Evolutionary conservation across 768 basidiomycete species (phyloP).

Genomic region (Phanerodontia chrysosporium): DNA sequence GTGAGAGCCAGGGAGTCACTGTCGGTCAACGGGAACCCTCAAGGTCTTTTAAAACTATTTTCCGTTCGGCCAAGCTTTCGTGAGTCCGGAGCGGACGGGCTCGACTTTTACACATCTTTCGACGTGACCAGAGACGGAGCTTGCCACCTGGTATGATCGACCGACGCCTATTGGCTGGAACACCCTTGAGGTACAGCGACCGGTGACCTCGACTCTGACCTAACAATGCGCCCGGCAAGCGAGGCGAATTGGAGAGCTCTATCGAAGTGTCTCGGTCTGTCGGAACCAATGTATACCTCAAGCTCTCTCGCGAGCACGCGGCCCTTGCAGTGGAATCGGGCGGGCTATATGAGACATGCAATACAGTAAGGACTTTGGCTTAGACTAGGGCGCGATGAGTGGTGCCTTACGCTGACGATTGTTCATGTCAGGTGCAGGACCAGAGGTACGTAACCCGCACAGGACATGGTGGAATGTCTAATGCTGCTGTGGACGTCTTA

Average conservation of each 20-base stretch:
- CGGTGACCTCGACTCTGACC: not conserved
- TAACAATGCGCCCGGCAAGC: not conserved
- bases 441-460: not conserved
- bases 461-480: not conserved
- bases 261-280: not conserved
- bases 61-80: not conserved
- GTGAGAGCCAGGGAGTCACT: not conserved
- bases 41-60: not conserved
- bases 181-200: not conserved
- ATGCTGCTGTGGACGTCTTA: not conserved
- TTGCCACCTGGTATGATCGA: not conserved
- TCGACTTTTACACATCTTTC: not conserved
- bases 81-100: not conserved
- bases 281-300: not conserved
- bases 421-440: not conserved
- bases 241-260: not conserved
- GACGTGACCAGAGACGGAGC: not conserved
- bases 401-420: not conserved
- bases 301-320: not conserved
- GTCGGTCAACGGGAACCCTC: not conserved
- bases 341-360: not conserved
- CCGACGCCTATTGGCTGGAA: not conserved
- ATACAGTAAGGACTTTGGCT: not conserved
- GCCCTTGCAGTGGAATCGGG: not conserved
- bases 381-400: not conserved